phyloP scores from a whole-genome alignment of 2,329 filamentous ascomycete species.

The Cryphonectria parasitica region DNA sequence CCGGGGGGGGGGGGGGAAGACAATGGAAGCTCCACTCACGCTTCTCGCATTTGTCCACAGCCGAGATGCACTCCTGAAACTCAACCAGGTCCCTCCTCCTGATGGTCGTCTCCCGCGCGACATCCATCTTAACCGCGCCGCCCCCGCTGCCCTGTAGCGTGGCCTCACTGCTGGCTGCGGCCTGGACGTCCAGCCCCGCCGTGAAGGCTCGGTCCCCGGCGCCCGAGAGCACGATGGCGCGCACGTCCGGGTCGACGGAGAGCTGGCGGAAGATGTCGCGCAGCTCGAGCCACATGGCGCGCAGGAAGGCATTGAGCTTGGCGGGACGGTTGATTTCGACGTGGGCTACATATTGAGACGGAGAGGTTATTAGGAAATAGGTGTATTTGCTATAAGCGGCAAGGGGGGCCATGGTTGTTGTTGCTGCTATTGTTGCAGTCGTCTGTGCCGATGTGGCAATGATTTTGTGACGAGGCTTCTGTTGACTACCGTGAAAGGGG shows the following conservation, averaged over 20 bases:
- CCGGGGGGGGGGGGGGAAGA: too few species aligned
- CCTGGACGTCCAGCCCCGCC: constrained; percentile 80
- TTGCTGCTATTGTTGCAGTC: not conserved
- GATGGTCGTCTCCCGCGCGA: constrained; percentile 64
- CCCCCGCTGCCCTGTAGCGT: constrained; percentile 43
- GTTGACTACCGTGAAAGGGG: not conserved
- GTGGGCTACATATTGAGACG: constrained; percentile 76
- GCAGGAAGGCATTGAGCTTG: constrained; percentile 87
- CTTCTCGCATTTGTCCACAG: constrained; percentile 87
- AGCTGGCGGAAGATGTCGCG: constrained; percentile 72
- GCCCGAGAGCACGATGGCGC: constrained; percentile 78
- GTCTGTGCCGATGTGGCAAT: not conserved
- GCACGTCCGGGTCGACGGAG: constrained; percentile 72
- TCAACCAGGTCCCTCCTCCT: constrained; percentile 72
- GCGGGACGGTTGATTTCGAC: constrained; percentile 87
- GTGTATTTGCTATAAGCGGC: constrained; percentile 53
- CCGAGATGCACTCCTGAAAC: constrained; percentile 78
- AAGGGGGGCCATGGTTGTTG: constrained; percentile 20
- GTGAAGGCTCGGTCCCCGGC: constrained; percentile 85
- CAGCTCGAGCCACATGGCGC: constrained; percentile 86
- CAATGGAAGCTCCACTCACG: constrained; percentile 53
- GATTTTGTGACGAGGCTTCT: not conserved
- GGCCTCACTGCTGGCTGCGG: constrained; percentile 57
- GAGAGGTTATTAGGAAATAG: constrained; percentile 75
- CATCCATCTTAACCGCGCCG: constrained; percentile 48